Evolutionary conservation across 495 filamentous ascomycete species (phyloP), one percentile per base, ranked within the genome.

Genomic region (Durotheca rogersii): DNA sequence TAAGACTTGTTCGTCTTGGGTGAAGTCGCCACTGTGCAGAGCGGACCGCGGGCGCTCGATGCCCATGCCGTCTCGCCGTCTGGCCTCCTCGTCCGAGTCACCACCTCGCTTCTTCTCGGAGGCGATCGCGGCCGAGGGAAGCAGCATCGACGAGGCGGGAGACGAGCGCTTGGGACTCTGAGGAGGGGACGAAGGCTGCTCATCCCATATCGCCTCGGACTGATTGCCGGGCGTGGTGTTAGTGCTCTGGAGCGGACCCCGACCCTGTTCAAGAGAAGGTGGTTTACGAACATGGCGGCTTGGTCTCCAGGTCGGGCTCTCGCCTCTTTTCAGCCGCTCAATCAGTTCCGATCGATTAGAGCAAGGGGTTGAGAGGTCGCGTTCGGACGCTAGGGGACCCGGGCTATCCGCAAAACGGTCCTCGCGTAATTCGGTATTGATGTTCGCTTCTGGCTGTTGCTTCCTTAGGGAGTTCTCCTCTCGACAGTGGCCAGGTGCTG

Each of bases 11-110:
- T 72, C 71, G 23, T 82, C 78, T 44, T 84, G 79, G 12, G 84
- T 85, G 58, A 96, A 96, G 65, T 96, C 87, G 17, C 91, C 91
- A 29, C 85, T 85, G 63, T 96, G 91, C 35, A 96, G 74, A 30
- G 91, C 90, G 7, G 91, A 96, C 37, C 85, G 74, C 37, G 91
- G 91, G 42, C 90, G 78, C 62, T 92, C 85, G 50, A 95, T 93
- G 57, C 83, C 79, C 49, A 79, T 40, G 0, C 81, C 83, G 5
- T 70, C 61, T 33, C 36, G 45, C 7, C 55, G 58, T 23, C 70
- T 51, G 27, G 29, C 56, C 21, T 63, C 57, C 2, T 69, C 64
- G 6, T 57, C 67, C 3, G 44, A 53, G 23, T 61, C 58, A 20
- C 30, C 34, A n/a, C 62, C 63, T 31, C 46, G 51, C 36, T 67